These are phyloP conservation scores for Eimeria praecox DNA, from an alignment of 169 alveolate species.

Conservation along the genomic window DNA sequence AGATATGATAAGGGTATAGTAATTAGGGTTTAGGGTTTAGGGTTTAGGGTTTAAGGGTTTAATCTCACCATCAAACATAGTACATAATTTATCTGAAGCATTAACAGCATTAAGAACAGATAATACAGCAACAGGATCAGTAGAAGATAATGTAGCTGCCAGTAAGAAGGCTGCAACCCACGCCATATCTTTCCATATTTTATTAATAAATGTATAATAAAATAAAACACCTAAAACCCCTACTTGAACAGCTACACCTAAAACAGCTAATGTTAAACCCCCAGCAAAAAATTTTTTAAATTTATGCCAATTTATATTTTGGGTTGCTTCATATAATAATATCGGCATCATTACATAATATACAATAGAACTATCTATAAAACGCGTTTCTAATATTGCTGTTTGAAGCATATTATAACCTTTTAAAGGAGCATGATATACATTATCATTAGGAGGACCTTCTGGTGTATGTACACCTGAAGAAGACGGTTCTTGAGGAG, in stretches of 20 bases:
- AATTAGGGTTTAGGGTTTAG: conserved; percentile 12
- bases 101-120: conserved; percentile 90
- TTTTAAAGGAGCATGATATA: background rate
- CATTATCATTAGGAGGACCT: no score
- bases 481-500: conserved; percentile 13
- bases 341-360: conserved; percentile 91
- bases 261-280: conserved; percentile 91
- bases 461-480: background rate
- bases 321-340: conserved; percentile 93
- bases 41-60: background rate
- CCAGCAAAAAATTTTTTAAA: conserved; percentile 90
- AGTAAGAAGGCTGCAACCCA: conserved; percentile 89
- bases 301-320: conserved; percentile 92
- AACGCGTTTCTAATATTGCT: conserved; percentile 79
- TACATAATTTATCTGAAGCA: conserved; percentile 90
- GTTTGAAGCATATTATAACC: conserved; percentile 71
- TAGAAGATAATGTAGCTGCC: conserved; percentile 92
- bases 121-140: conserved; percentile 94
- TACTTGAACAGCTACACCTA: conserved; percentile 87
- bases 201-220: conserved; percentile 86
- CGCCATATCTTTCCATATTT: background rate
- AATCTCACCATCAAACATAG: conserved; percentile 89
- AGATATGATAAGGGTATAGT: background rate
- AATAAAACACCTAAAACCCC: conserved; percentile 84
- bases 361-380: conserved; percentile 84